Conservation (phyloP, 2,329 filamentous ascomycete genomes). For the Penicillium sp. region DNA sequence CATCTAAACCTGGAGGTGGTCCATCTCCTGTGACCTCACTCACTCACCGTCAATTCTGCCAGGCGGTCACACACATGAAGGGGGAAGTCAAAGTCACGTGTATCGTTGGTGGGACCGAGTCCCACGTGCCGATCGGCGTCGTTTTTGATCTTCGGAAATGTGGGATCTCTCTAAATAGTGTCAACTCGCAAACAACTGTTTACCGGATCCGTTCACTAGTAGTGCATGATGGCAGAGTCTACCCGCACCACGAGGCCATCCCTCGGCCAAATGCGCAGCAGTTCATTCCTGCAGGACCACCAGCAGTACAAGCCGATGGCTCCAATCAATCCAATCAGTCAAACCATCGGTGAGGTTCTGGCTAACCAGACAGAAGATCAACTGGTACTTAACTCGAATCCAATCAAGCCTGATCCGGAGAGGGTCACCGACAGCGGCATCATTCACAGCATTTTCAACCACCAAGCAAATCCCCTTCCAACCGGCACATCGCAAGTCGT, state of each 20-base stretch:
- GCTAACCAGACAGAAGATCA: slow-evolving; percentile 28
- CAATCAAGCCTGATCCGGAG: slow-evolving; percentile 38
- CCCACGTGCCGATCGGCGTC: slow-evolving; percentile 8
- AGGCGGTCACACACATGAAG: neutral
- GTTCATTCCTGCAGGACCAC: slow-evolving; percentile 48
- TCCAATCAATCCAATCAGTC: slow-evolving; percentile 30
- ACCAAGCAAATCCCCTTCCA: slow-evolving; percentile 37
- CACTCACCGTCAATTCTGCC: neutral
- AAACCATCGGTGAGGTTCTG: slow-evolving; percentile 38
- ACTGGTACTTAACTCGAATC: slow-evolving; percentile 32
- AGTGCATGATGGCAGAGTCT: slow-evolving; percentile 26
- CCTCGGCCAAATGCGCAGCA: slow-evolving; percentile 43
- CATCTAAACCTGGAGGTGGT: neutral
- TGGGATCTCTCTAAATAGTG: neutral
- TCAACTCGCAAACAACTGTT: neutral
- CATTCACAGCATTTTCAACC: slow-evolving; percentile 46
- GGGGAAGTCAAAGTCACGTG: neutral
- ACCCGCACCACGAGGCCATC: slow-evolving; percentile 38
- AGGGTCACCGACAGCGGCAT: slow-evolving; percentile 46
- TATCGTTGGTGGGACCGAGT: neutral
- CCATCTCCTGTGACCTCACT: neutral
- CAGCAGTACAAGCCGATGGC: slow-evolving; percentile 46
- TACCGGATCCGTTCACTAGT: neutral
- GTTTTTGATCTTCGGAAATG: slow-evolving; percentile 5
- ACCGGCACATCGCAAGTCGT: slow-evolving; percentile 43